Evolutionary conservation across 75 land plant genomes (phyloP).

Genomic region (Pinus albicaulis): DNA sequence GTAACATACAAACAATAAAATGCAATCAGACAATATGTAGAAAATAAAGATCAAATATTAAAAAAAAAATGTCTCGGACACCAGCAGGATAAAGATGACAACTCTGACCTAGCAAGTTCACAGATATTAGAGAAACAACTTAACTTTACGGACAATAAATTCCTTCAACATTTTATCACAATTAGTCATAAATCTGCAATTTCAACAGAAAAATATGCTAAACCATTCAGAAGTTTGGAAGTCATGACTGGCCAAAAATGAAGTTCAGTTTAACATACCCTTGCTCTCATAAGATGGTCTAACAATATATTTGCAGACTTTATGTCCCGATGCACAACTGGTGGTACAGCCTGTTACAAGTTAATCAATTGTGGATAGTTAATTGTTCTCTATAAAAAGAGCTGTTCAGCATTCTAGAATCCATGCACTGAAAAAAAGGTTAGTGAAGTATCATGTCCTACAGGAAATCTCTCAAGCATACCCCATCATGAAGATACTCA

Average conservation of each 20-base stretch:
- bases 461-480: constrained; percentile 81
- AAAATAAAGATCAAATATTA: not conserved
- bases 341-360: constrained; percentile 83
- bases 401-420: not conserved
- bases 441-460: constrained; percentile 54
- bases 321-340: constrained; percentile 96
- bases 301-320: constrained; percentile 93
- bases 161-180: constrained; percentile 1
- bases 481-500: constrained; percentile 97
- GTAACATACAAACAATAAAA: no score
- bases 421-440: not conserved
- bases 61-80: not conserved
- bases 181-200: not conserved
- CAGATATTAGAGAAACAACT: not conserved
- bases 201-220: constrained; percentile 2
- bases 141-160: constrained; percentile 1
- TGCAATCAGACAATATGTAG: no score
- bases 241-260: not conserved
- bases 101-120: not conserved
- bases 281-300: constrained; percentile 89
- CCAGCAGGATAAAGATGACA: not conserved
- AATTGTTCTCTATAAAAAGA: not conserved
- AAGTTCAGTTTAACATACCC: constrained; percentile 50
- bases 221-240: not conserved
- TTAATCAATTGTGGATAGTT: not conserved